phyloP scores from a whole-genome alignment of 306 rosid genomes.

The Fagus crenata region DNA sequence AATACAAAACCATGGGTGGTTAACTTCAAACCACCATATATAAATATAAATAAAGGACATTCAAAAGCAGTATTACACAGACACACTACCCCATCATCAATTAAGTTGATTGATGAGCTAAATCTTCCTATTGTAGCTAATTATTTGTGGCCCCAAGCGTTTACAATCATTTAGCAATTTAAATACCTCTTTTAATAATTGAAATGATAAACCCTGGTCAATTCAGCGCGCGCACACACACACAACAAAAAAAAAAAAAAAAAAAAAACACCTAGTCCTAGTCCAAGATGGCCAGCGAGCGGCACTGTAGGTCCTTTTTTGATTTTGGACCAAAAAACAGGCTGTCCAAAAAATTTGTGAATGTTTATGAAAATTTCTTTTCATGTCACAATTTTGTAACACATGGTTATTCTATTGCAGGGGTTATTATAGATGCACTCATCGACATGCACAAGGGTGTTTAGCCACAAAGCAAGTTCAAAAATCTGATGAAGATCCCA shows the following conservation, averaged over 20 bases:
- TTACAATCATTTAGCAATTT: neutral
- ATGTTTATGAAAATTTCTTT: too few relatives aligned
- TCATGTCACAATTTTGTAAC: conserved; percentile 17
- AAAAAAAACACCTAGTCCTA: neutral
- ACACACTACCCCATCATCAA: too few relatives aligned
- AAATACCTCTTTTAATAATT: neutral
- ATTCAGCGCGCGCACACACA: too few relatives aligned
- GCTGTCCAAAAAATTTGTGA: neutral
- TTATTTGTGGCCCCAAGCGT: neutral
- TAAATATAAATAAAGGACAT: too few relatives aligned
- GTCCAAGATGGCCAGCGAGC: neutral
- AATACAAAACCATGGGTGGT: too few relatives aligned
- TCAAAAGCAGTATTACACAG: too few relatives aligned
- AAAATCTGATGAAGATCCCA: conserved; percentile 60
- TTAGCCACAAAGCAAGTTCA: conserved; percentile 89
- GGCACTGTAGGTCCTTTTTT: neutral
- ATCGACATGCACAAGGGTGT: conserved; percentile 62
- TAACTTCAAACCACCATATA: too few relatives aligned
- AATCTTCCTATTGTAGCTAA: neutral
- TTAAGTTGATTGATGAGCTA: neutral
- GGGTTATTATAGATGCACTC: conserved; percentile 80
- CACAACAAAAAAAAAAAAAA: too few relatives aligned
- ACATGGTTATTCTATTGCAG: conserved; percentile 46
- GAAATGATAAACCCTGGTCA: neutral
- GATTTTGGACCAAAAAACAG: neutral